phyloP scores from a whole-genome alignment of 2,329 filamentous ascomycete species.

The Penicillium glabrum region DNA sequence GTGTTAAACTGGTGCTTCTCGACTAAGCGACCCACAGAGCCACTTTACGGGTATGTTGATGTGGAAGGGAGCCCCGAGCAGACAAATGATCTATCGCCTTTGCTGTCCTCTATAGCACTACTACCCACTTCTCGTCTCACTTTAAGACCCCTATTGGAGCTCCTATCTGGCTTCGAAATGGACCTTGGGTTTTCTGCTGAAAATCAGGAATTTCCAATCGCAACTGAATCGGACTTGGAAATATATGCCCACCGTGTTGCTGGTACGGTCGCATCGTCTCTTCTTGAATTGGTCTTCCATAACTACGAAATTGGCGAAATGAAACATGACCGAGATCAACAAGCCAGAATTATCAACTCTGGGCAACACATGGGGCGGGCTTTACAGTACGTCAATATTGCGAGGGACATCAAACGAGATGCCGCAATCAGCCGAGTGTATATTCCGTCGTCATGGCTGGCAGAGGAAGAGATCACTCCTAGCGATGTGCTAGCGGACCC shows the following conservation, averaged over 20 bases:
- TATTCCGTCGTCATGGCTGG: conserved; percentile 64
- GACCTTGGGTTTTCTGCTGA: conserved; percentile 45
- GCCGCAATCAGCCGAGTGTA: conserved; percentile 67
- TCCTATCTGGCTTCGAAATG: background rate
- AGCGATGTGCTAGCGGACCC: conserved; percentile 8
- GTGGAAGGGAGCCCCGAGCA: conserved; percentile 63
- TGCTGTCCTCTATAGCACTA: background rate
- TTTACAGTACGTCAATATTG: conserved; percentile 76
- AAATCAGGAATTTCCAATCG: conserved; percentile 54
- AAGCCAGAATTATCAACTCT: conserved; percentile 33
- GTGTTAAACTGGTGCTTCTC: conserved; percentile 54
- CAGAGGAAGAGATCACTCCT: conserved; percentile 50
- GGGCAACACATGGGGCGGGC: conserved; percentile 63
- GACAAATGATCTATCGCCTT: background rate
- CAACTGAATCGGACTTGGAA: conserved; percentile 58
- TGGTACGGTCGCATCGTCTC: conserved; percentile 69
- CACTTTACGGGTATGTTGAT: conserved; percentile 63
- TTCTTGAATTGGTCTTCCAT: conserved; percentile 65
- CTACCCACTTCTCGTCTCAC: background rate
- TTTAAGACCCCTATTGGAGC: background rate
- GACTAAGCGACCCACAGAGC: conserved; percentile 58
- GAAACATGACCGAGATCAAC: conserved; percentile 27
- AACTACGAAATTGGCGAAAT: conserved; percentile 36
- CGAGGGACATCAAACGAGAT: conserved; percentile 69
- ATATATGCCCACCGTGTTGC: conserved; percentile 68